phyloP scores from a whole-genome alignment of 345 rosid species.

The Camelina sativa region DNA sequence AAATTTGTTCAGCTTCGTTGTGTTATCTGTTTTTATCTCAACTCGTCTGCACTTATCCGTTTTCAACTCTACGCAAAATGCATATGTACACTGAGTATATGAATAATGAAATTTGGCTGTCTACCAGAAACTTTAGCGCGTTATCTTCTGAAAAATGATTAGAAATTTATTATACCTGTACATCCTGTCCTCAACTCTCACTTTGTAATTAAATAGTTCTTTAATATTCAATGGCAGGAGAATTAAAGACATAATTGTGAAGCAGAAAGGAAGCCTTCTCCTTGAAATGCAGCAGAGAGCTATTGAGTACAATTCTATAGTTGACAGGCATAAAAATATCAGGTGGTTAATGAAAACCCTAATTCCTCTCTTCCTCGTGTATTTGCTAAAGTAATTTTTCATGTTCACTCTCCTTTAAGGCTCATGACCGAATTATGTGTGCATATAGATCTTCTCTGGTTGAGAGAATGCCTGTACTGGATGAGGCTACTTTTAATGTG shows the following conservation, averaged over 20 bases:
- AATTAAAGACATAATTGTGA: slow-evolving; percentile 66
- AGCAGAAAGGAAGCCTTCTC: slow-evolving; percentile 84
- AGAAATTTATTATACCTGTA: slow-evolving; percentile 8
- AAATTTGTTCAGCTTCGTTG: slow-evolving; percentile 14
- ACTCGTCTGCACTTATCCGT: slow-evolving; percentile 13
- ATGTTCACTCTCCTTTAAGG: slow-evolving; percentile 22
- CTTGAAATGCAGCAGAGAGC: slow-evolving; percentile 99
- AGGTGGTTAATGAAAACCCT: slow-evolving; percentile 51
- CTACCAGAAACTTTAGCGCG: slow-evolving; percentile 4
- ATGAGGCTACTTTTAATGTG: slow-evolving; percentile 90
- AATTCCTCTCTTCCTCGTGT: slow-evolving; percentile 18
- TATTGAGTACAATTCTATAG: slow-evolving; percentile 83
- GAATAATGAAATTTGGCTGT: slow-evolving; percentile 19
- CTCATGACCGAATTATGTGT: slow-evolving; percentile 43
- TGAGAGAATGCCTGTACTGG: slow-evolving; percentile 98
- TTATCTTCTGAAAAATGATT: slow-evolving; percentile 8
- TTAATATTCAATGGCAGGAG: slow-evolving; percentile 60
- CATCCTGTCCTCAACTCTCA: slow-evolving; percentile 21
- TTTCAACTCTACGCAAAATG: slow-evolving; percentile 14
- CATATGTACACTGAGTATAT: slow-evolving; percentile 17
- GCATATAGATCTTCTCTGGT: slow-evolving; percentile 77
- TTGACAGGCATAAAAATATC: slow-evolving; percentile 85
- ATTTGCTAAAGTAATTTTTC: slow-evolving; percentile 15
- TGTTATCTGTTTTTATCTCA: slow-evolving; percentile 28
- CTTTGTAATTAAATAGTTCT: slow-evolving; percentile 22